Evolutionary conservation across 345 rosid genomes (phyloP), one percentile per base, ranked within the genome.

Genomic region (Arabidopsis arenosa): DNA sequence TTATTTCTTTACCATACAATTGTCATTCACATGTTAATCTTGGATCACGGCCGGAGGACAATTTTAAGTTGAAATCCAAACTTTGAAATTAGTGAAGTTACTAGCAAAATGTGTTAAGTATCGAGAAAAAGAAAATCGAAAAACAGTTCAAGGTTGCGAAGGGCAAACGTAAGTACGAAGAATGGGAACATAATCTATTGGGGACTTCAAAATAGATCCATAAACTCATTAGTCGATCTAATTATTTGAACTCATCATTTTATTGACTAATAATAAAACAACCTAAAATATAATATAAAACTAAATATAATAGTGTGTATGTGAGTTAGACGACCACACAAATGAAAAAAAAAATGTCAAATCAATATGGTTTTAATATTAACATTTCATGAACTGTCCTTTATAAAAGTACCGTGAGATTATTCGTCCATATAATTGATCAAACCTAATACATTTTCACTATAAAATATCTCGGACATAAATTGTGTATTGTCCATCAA

Each of bases 181-280:
- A 48, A 66, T 28, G 61, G 12, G 73, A 66, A 66, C 60, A 58
- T 57, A 66, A 75, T 66, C 79, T 40, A 39, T 48, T 52, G 68
- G 43, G 6, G 2, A 67, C 36, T 49, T 68, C 61, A 57, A 59
- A 59, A 40, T 40, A 47, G 63, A 67, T 67, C 52, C 59, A 40
- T 28, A 67, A 66, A 54, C 56, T 73, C 70, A 53, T 41, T 63
- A 73, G 23, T 53, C 52, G 21, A 49, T 26, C 28, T 51, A 37
- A 11, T 49, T 51, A 39, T 51, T 39, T 49, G 9, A 26, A 23
- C 21, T 55, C 21, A 33, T 21, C 8, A 58, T 14, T 33, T 11
- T 4, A 21, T 10, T 48, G 26, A 40, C 10, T 11, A 13, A 43
- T 9, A 39, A 5, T 33, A 1, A 39, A 28, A 28, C 30, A 28